phyloP scores from a whole-genome alignment of 2,329 filamentous ascomycete genomes.

The Cladorrhinum sp. region DNA sequence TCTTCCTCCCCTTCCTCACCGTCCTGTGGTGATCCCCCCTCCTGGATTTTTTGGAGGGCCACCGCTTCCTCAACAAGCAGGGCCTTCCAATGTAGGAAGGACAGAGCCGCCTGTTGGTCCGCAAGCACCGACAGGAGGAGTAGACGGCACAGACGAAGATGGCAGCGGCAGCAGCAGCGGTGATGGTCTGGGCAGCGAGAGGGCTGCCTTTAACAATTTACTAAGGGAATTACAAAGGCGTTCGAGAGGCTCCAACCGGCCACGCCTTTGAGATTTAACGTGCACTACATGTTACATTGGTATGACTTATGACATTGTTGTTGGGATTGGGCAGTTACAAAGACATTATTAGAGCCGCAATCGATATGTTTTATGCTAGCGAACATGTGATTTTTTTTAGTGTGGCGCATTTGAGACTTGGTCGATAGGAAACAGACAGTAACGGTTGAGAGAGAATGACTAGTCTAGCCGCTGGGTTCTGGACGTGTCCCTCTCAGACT shows the following conservation, averaged over 20 bases:
- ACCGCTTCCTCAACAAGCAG: background rate
- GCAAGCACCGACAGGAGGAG: background rate
- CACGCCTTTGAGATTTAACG: background rate
- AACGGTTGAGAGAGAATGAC: background rate
- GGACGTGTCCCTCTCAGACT: background rate
- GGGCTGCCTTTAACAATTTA: background rate
- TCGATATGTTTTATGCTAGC: background rate
- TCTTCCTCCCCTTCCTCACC: too few relatives aligned
- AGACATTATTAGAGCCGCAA: background rate
- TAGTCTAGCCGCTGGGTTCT: background rate
- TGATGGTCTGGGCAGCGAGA: background rate
- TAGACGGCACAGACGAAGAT: background rate
- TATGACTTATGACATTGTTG: background rate
- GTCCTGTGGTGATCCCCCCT: too few relatives aligned
- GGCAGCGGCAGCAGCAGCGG: background rate
- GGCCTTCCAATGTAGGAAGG: background rate
- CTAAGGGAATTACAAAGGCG: background rate
- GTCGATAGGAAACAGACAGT: too few relatives aligned
- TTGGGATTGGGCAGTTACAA: too few relatives aligned
- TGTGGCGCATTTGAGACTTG: too few relatives aligned
- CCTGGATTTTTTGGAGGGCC: background rate
- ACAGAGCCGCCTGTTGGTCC: background rate
- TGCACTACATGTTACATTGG: background rate
- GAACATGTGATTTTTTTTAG: too few relatives aligned
- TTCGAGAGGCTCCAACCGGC: background rate